Percentiles rank a stretch among this genome's conserved stretches.
Conservation (phyloP, 2,329 filamentous ascomycete genomes). For the Penicillium sp. region DNA sequence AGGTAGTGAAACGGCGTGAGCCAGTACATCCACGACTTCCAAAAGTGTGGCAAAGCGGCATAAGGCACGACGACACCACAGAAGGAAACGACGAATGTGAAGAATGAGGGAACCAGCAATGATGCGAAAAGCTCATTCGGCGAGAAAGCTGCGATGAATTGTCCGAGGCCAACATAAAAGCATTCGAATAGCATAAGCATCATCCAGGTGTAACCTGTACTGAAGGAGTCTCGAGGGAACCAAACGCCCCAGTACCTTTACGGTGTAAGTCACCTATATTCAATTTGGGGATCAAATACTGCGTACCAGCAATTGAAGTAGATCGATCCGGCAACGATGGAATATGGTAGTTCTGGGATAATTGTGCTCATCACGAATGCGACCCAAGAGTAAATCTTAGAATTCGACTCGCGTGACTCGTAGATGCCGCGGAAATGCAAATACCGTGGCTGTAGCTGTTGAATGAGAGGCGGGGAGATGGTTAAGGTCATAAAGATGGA, state of each 20-base stretch:
- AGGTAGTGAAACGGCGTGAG: conserved; percentile 72
- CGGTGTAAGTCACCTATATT: neutral
- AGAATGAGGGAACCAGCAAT: conserved; percentile 71
- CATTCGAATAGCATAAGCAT: conserved; percentile 70
- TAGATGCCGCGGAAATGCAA: conserved; percentile 71
- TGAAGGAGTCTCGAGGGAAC: conserved; percentile 63
- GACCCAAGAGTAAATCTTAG: conserved; percentile 79
- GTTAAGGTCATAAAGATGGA: conserved; percentile 78
- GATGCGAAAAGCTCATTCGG: conserved; percentile 72
- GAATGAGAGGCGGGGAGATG: conserved; percentile 75
- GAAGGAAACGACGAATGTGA: conserved; percentile 73
- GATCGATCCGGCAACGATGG: conserved; percentile 67
- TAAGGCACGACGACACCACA: conserved; percentile 78
- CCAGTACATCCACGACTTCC: conserved; percentile 70
- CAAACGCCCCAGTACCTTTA: conserved; percentile 60
- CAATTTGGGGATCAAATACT: neutral
- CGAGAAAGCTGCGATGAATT: conserved; percentile 69
- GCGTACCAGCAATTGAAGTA: conserved; percentile 69
- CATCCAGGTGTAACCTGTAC: conserved; percentile 67
- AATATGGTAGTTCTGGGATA: conserved; percentile 73
- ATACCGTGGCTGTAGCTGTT: conserved; percentile 77
- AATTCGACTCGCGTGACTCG: conserved; percentile 73
- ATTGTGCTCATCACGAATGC: conserved; percentile 71
- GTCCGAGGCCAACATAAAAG: conserved; percentile 69
- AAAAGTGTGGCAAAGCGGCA: conserved; percentile 66